Conservation (phyloP, 106 monocot genomes). For the Apostasia ramifera region DNA sequence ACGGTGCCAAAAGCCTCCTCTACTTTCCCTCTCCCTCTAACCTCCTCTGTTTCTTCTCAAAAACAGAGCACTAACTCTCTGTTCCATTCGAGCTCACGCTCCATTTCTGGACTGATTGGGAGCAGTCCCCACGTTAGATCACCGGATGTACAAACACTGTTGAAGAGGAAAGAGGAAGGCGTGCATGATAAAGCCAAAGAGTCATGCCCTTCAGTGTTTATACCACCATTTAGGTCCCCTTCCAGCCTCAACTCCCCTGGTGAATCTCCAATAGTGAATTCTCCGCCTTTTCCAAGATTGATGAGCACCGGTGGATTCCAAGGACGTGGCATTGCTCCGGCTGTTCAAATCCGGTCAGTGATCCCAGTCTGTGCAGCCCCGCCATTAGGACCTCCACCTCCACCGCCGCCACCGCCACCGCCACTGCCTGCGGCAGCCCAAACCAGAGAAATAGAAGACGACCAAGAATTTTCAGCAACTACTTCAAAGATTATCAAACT, state of each 20-base stretch:
- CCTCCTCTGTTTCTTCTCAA: neutral
- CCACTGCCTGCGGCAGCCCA: neutral
- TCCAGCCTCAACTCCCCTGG: neutral
- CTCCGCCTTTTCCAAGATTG: neutral
- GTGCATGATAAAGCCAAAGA: neutral
- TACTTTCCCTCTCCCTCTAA: neutral
- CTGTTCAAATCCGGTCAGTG: constrained; percentile 17
- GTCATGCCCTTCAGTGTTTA: neutral
- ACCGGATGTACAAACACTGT: neutral
- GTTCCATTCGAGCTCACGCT: neutral
- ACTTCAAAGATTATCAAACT: constrained; percentile 2
- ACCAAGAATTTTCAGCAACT: neutral
- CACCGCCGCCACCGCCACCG: neutral
- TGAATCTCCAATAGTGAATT: neutral
- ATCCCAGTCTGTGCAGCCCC: constrained; percentile 12
- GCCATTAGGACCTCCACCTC: neutral
- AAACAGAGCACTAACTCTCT: neutral
- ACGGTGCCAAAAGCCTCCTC: neutral
- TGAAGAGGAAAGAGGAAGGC: neutral
- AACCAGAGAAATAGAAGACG: neutral
- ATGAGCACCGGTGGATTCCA: neutral
- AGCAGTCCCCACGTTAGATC: neutral
- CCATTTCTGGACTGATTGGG: neutral
- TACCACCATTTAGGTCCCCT: neutral
- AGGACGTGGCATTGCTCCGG: constrained; percentile 8